Base-by-base conservation (phyloP, 139 green algal genomes). In the Coelastrella sp. region DNA sequence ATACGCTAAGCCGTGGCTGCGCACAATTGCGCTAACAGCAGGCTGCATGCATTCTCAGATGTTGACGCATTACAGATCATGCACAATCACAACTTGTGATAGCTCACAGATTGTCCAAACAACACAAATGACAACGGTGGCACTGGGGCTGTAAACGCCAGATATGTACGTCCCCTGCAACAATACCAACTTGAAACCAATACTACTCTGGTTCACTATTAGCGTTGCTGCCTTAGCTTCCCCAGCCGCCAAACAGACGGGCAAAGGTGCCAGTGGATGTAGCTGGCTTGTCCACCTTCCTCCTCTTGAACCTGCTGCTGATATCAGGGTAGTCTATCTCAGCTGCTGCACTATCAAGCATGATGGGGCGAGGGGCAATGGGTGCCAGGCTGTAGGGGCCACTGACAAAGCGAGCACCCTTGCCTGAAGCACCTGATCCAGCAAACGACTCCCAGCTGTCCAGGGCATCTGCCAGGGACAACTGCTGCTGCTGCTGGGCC, bases 391-490 rank as follows among this genome's bases (percentile, higher is more conserved):
- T 19, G 43, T 83, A 83, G 11, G 76, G 76, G 2, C 57, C 76
- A 9, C 30, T 30, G 57, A 60, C 48, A 11, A 83, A 30, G 17
- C 76, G 76, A 8, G 59, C 76, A 2, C 76, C 76, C 76, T 83
- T 83, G 53, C 57, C 76, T n/a, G 43, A 66, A 13, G 66, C 30
- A 4, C 76, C 76, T 30, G 3, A 57, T 35, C 76, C 76, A 40
- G 21, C 76, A 62, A 83, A 83, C 2, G 57, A 74, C 53, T 83
- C 53, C 76, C 76, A 83, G 11, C n/a, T 32, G 57, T 83, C 57
- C 60, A 75, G 25, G 21, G 40, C 60, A 50, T 84, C 78, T 23
- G 62, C 21, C 60, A 74, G 60, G 25, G 59, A 62, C 62, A 41
- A 30, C 62, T 64, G 53, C 53, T 63, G 53, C 53, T 64, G 53